These are phyloP conservation scores for rapeseed (Brassica napus) DNA, from an alignment of 345 rosid species.

Conservation along the genomic window DNA sequence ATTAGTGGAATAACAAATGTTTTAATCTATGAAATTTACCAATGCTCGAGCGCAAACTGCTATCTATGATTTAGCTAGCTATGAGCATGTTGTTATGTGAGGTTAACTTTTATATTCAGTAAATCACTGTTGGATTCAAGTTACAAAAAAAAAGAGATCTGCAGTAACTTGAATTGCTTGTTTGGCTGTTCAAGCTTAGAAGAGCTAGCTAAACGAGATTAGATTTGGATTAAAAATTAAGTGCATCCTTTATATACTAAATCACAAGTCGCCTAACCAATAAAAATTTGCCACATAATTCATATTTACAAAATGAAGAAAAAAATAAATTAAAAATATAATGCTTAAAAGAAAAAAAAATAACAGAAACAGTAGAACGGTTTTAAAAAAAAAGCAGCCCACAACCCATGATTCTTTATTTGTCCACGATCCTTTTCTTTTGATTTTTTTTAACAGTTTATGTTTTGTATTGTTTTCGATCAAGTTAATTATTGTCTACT, in stretches of 20 bases:
- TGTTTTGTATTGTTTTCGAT: too few species aligned
- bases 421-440: too few species aligned
- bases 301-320: too few species aligned
- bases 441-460: too few species aligned
- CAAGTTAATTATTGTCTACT: background rate
- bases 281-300: too few species aligned
- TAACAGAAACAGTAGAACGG: too few species aligned
- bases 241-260: background rate
- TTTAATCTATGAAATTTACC: background rate
- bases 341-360: too few species aligned
- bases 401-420: too few species aligned
- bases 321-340: too few species aligned
- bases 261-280: too few species aligned
- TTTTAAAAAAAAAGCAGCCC: too few species aligned
- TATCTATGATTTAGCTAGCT: background rate
- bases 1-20: background rate
- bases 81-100: background rate
- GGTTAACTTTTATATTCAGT: background rate
- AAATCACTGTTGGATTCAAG: conserved; percentile 11
- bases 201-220: background rate
- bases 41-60: background rate
- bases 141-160: background rate
- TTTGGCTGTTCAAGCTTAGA: conserved; percentile 17
- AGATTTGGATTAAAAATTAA: background rate
- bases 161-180: conserved; percentile 16